A percentile compares a stretch with the other conserved stretches of the same genome.
phyloP scores from a whole-genome alignment of 768 basidiomycete genomes.

The Lyophyllum atratum region DNA sequence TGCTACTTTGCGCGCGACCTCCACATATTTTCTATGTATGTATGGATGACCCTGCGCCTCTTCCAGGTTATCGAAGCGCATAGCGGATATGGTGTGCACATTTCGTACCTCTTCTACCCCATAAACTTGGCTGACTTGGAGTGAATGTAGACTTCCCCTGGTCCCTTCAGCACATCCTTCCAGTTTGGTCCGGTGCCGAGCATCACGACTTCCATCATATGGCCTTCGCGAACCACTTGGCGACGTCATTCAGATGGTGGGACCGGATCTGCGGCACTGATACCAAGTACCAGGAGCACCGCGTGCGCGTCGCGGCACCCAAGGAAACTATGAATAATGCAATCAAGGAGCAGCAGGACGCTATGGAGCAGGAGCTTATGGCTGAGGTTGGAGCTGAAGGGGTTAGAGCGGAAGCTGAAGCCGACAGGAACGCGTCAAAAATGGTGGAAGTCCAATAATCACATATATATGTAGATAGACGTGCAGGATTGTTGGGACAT shows the following conservation, averaged over 20 bases:
- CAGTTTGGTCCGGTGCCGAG: slow-evolving; percentile 97
- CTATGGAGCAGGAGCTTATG: slow-evolving; percentile 62
- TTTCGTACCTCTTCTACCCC: neutral
- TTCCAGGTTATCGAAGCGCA: slow-evolving; percentile 99
- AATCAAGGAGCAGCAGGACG: slow-evolving; percentile 51
- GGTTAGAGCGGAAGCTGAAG: slow-evolving; percentile 65
- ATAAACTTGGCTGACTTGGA: neutral
- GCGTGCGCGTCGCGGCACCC: slow-evolving; percentile 60
- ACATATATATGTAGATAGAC: neutral
- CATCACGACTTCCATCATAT: slow-evolving; percentile 99
- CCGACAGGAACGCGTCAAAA: slow-evolving; percentile 32
- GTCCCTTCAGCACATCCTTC: slow-evolving; percentile 89
- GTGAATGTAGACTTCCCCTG: slow-evolving; percentile 83
- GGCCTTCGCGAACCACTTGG: slow-evolving; percentile 92
- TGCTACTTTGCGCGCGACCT: slow-evolving; percentile 73
- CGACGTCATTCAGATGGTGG: slow-evolving; percentile 95
- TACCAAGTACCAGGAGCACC: slow-evolving; percentile 83
- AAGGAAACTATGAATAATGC: slow-evolving; percentile 57
- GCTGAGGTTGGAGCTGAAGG: slow-evolving; percentile 78
- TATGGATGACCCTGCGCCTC: slow-evolving; percentile 91
- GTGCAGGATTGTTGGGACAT: neutral
- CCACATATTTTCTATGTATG: slow-evolving; percentile 91
- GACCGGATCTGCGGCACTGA: slow-evolving; percentile 92
- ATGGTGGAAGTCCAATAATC: slow-evolving; percentile 37
- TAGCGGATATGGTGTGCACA: slow-evolving; percentile 82